A percentile compares a stretch with the other conserved stretches of the same genome.
These are phyloP conservation scores for Circinella umbellata DNA, from an alignment of 371 early-diverging fungal species.

Conservation along the genomic window DNA sequence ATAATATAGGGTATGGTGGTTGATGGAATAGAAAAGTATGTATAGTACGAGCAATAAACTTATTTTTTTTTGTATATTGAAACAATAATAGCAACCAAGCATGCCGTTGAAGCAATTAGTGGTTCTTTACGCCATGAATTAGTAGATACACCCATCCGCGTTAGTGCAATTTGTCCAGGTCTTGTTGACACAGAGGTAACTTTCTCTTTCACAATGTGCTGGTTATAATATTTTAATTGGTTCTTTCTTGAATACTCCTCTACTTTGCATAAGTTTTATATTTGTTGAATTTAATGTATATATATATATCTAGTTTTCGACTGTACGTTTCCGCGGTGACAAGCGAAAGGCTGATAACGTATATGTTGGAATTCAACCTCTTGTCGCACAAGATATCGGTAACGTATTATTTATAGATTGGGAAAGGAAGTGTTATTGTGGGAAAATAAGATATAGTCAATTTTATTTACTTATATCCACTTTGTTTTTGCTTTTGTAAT, in stretches of 20 bases:
- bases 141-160: slow-evolving; percentile 76
- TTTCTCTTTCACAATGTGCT: too few relatives aligned
- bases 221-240: too few relatives aligned
- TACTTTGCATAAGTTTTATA: too few relatives aligned
- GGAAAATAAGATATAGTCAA: slow-evolving; percentile 5
- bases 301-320: slow-evolving; percentile 61
- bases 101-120: slow-evolving; percentile 87
- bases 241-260: too few relatives aligned
- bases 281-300: too few relatives aligned
- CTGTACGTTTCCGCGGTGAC: slow-evolving; percentile 85
- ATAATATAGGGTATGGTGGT: neutral
- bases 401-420: slow-evolving; percentile 12
- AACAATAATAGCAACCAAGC: slow-evolving; percentile 72
- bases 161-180: slow-evolving; percentile 78
- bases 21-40: too few relatives aligned
- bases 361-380: slow-evolving; percentile 78
- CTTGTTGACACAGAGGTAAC: slow-evolving; percentile 83
- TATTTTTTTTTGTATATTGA: neutral
- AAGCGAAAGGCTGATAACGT: slow-evolving; percentile 78
- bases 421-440: slow-evolving; percentile 6
- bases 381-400: slow-evolving; percentile 75
- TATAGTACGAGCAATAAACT: neutral
- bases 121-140: slow-evolving; percentile 83
- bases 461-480: neutral
- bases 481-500: slow-evolving; percentile 13